These are phyloP conservation scores for Plasmopara halstedii DNA, from an alignment of 352 stramenopile genomes.

Conservation along the genomic window DNA sequence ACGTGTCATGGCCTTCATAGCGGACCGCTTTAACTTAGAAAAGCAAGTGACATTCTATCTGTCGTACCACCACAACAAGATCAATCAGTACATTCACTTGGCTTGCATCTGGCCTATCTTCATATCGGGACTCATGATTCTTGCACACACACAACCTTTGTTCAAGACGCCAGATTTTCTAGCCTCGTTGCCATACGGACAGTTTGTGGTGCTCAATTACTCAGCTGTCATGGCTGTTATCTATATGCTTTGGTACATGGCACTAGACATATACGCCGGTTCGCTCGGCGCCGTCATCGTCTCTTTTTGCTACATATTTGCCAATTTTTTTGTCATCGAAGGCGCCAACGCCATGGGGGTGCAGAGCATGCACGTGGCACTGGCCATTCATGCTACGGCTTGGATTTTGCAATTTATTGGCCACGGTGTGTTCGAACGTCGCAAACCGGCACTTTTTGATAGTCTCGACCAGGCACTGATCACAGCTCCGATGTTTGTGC, in stretches of 20 bases:
- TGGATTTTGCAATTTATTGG: constrained; percentile 85
- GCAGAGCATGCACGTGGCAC: constrained; percentile 27
- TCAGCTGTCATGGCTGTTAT: constrained; percentile 40
- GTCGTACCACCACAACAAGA: constrained; percentile 75
- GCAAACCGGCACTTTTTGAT: constrained; percentile 77
- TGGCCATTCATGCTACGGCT: constrained; percentile 43
- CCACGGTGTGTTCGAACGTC: constrained; percentile 78
- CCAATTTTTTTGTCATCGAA: constrained; percentile 50
- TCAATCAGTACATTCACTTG: constrained; percentile 81
- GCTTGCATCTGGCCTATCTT: constrained; percentile 83
- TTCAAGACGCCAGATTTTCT: constrained; percentile 18
- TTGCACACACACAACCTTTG: constrained; percentile 35
- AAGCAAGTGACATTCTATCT: constrained; percentile 82
- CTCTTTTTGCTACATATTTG: constrained; percentile 44
- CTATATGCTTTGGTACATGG: constrained; percentile 81
- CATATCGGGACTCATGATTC: constrained; percentile 59
- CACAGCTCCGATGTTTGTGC: constrained; percentile 82
- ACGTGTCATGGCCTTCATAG: not conserved
- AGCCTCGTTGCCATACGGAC: constrained; percentile 19
- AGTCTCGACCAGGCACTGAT: constrained; percentile 77
- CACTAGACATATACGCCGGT: constrained; percentile 43
- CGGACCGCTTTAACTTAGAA: constrained; percentile 69
- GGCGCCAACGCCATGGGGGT: constrained; percentile 22
- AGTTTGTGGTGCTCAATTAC: constrained; percentile 61
- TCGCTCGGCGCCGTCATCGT: constrained; percentile 47